Base-by-base conservation (phyloP, 352 stramenopile genomes). In the Phytophthora sojae region DNA sequence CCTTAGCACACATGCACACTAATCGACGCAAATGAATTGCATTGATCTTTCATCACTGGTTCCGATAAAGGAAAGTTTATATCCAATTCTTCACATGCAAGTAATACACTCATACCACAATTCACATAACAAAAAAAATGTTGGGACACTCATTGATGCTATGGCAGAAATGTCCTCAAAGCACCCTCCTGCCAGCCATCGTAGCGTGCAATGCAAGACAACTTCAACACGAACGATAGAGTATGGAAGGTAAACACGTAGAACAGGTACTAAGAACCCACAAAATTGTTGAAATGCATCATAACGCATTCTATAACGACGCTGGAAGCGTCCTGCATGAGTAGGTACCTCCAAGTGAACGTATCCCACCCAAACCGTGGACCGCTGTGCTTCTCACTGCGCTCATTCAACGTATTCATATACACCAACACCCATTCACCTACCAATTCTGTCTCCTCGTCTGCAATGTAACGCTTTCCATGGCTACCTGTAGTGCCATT, bases 401-500 rank as follows among this genome's bases (percentile, higher is more conserved):
- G 39, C 39, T 45, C 39, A n/a, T 45, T 45, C 39, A 45, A 45
- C 39, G 39, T 45, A 45, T 45, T 45, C 39, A 45, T 45, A 45
- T 7, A 45, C 11, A 45, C 12, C 15, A n/a, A 45, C 15, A 12
- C 39, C 39, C 39, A 45, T 45, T 19, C 39, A 45, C 12, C n/a
- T 45, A 45, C 12, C 39, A 45, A n/a, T 45, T 45, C 39, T 3
- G 39, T 45, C 15, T 45, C 39, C 12, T 45, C 12, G 15, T 45
- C 39, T 45, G 39, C 39, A 11, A 6, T 17, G 19, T 17, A 45
- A 45, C 39, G 39, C 39, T 45, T 45, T 45, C 39, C 39, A 45
- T n/a, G 39, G 39, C 39, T 47, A 47, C 12, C 39, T 47, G 12
- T 3, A 47, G 39, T 6, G 39, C 39, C 39, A 47, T 47, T 47